Evolutionary conservation across 768 basidiomycete species (phyloP).

Genomic region (Harrya chromipes): DNA sequence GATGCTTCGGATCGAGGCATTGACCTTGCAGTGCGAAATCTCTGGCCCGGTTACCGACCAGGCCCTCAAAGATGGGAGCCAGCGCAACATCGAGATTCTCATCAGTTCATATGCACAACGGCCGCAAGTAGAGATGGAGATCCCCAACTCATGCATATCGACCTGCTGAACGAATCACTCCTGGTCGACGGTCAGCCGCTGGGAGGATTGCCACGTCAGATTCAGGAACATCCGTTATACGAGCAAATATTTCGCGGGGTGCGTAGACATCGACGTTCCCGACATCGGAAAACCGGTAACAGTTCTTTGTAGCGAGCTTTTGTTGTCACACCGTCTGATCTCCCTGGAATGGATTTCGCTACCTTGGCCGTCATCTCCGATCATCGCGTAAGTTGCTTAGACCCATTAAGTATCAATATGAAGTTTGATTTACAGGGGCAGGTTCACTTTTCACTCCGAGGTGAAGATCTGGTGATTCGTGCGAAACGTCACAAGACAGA

Average conservation of each 20-base stretch:
- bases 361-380: slow-evolving; percentile 13
- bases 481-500: neutral
- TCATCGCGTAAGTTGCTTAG: slow-evolving; percentile 13
- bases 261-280: neutral
- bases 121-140: too few relatives aligned
- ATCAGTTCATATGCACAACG: slow-evolving; percentile 16
- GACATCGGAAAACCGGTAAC: too few relatives aligned
- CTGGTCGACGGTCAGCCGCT: slow-evolving; percentile 25
- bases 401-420: too few relatives aligned
- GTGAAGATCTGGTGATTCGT: slow-evolving; percentile 7
- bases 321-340: neutral
- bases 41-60: slow-evolving; percentile 25
- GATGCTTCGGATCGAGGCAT: slow-evolving; percentile 5
- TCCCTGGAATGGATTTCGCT: slow-evolving; percentile 9
- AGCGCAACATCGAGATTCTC: neutral
- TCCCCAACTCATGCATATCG: neutral
- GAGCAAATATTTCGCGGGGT: slow-evolving; percentile 21
- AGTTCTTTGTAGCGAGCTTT: neutral
- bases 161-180: slow-evolving; percentile 20
- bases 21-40: slow-evolving; percentile 11
- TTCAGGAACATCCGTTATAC: slow-evolving; percentile 15
- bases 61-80: slow-evolving; percentile 12
- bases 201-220: slow-evolving; percentile 11
- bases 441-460: slow-evolving; percentile 6
- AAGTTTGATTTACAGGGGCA: neutral